Percentiles rank a stretch among this genome's conserved stretches.
Conservation (phyloP, 768 basidiomycete genomes). For the Cystobasidiopsis lactophilus region DNA sequence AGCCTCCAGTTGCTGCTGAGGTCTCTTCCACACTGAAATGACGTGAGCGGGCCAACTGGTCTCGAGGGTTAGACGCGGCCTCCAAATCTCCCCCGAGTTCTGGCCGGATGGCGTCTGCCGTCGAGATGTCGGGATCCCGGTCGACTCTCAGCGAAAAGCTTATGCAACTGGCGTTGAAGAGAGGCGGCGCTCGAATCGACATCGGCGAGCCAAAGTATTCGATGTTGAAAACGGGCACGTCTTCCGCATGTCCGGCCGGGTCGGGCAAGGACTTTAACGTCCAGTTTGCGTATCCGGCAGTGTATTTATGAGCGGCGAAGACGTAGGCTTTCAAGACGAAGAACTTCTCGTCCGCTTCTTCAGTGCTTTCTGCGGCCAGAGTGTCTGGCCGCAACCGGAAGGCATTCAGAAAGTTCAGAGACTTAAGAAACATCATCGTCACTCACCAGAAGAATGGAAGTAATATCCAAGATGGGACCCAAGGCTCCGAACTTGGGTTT, state of each 20-base stretch:
- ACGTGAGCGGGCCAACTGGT: not conserved
- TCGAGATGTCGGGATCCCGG: conserved; percentile 11
- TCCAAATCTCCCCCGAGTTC: too few species aligned
- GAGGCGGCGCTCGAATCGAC: conserved; percentile 23
- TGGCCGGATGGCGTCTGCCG: too few species aligned
- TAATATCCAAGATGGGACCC: conserved; percentile 24
- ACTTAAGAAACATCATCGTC: too few species aligned
- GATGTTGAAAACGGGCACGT: too few species aligned
- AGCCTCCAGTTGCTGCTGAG: too few species aligned
- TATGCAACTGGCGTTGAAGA: conserved; percentile 26
- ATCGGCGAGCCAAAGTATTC: conserved; percentile 24
- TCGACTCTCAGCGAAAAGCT: conserved; percentile 23
- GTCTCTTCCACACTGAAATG: too few species aligned
- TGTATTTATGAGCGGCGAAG: conserved; percentile 27
- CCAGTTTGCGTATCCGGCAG: not conserved
- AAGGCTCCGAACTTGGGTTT: conserved; percentile 21
- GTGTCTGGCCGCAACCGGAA: conserved; percentile 11
- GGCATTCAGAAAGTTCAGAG: too few species aligned
- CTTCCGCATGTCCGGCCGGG: not conserved
- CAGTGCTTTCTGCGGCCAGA: conserved; percentile 16
- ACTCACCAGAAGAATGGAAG: not conserved
- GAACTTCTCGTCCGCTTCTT: conserved; percentile 23
- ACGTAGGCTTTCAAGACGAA: conserved; percentile 28
- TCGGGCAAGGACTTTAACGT: conserved; percentile 9
- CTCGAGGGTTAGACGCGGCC: too few species aligned